Conservation (phyloP, 192 early-diverging fungal species). For the Coemansia sp. region DNA sequence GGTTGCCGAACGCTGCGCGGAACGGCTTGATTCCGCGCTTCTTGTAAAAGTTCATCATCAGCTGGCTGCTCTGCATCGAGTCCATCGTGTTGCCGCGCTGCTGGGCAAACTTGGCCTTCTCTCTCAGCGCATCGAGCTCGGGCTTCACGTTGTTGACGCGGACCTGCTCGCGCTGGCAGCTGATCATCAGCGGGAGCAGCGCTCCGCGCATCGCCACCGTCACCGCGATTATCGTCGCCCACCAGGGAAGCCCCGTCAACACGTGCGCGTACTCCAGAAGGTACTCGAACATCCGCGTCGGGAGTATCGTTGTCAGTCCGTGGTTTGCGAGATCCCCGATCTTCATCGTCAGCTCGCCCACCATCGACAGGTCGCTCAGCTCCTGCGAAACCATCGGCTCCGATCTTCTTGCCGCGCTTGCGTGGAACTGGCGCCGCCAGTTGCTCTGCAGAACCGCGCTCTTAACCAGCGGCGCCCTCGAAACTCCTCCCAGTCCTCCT, state of each 20-base stretch:
- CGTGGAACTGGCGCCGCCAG: neutral
- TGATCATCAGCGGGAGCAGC: conserved; percentile 70
- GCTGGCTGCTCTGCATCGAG: conserved; percentile 54
- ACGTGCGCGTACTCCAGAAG: conserved; percentile 80
- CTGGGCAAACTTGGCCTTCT: conserved; percentile 63
- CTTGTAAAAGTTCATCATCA: conserved; percentile 65
- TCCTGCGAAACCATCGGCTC: neutral
- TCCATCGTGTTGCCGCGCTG: conserved; percentile 59
- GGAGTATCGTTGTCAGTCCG: conserved; percentile 72
- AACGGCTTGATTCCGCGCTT: conserved; percentile 66
- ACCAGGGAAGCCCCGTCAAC: conserved; percentile 87
- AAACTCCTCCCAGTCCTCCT: no score
- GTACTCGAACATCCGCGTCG: conserved; percentile 70
- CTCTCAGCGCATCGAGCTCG: conserved; percentile 64
- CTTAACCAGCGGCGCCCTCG: no score
- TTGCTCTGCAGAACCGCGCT: no score
- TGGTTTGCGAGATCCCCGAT: conserved; percentile 84
- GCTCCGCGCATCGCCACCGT: conserved; percentile 63
- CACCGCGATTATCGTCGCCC: conserved; percentile 76
- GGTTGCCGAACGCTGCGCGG: conserved; percentile 59
- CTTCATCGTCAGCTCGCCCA: conserved; percentile 47
- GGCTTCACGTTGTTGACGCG: conserved; percentile 61
- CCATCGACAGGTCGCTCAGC: neutral
- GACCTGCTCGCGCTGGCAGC: conserved; percentile 9
- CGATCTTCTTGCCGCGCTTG: neutral